phyloP scores from a whole-genome alignment of 176 grass and related monocot genomes.

The Cenchrus purpureus region DNA sequence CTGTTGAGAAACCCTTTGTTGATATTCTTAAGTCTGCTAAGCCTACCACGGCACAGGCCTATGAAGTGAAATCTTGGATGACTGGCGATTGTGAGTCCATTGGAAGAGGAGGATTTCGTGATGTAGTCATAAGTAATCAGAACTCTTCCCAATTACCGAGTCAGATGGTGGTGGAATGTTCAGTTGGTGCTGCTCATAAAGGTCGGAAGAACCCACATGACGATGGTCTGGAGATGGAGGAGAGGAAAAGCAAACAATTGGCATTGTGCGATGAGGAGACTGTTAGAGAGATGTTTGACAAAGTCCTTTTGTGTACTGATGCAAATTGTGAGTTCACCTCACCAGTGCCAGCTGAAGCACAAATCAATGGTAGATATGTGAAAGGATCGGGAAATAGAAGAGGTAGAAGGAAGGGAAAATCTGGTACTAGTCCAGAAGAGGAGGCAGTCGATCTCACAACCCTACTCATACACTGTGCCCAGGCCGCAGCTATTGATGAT shows the following conservation, averaged over 20 bases:
- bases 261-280: constrained; percentile 46
- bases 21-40: constrained; percentile 43
- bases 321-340: constrained; percentile 26
- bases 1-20: constrained; percentile 50
- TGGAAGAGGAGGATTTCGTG: neutral
- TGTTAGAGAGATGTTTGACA: constrained; percentile 54
- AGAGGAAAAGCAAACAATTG: constrained; percentile 44
- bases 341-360: constrained; percentile 27
- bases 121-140: neutral
- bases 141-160: neutral
- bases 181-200: constrained; percentile 9
- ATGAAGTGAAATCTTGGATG: neutral
- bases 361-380: constrained; percentile 23
- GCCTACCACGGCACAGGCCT: neutral
- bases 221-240: constrained; percentile 33
- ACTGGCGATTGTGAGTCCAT: neutral
- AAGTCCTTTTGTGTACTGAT: constrained; percentile 41
- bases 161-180: neutral
- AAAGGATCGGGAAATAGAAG: constrained; percentile 47
- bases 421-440: neutral
- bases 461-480: constrained; percentile 47
- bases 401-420: constrained; percentile 46
- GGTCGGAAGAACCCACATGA: constrained; percentile 44
- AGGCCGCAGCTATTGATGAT: constrained; percentile 49
- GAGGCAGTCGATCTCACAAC: constrained; percentile 51